Base-by-base conservation (phyloP, 164 flowering plant genomes). In the Protea cynaroides region DNA sequence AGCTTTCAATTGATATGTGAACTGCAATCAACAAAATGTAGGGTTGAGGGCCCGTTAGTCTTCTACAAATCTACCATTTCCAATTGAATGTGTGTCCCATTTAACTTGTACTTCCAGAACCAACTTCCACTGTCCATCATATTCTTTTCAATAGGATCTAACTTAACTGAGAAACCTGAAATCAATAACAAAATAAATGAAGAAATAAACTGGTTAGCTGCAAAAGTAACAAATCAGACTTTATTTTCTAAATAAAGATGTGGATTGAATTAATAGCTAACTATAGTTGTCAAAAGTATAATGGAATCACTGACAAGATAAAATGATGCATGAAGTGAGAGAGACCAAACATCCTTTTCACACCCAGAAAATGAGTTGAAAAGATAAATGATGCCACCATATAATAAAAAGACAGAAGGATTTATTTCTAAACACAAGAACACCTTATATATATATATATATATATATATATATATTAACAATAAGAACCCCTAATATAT, bases 111-210 rank as follows among this genome's bases (percentile, higher is more conserved):
- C 53, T 79, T 82, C 98, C 98, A 93, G 62, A 71, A 80, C 98
- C 98, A 93, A 76, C 92, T 90, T 74, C 98, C 97, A 10, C 61
- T 71, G 17, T 88, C 88, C 80, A 77, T 79, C 86, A 74, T 67
- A 19, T 74, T 68, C 50, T 72, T 61, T 65, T 76, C 79, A 55
- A 93, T 77, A 25, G 84, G 79, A 29, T 79, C 75, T 60, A 89
- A 69, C 61, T 80, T 78, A 34, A 75, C 59, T 17, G 67, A 76
- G 60, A 88, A 60, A 69, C 92, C 98, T 89, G 91, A 63, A 63
- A 72, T 9, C 18, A n/a, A 44, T 53, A 24, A 57, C 57, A 46
- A 64, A 57, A 25, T 37, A 55, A 55, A 25, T 21, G 36, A 58
- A 34, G 15, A 25, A 54, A 54, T 24, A 25, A 6, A 25, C 13